phyloP scores from a whole-genome alignment of 2,329 filamentous ascomycete genomes.

The Sporothrix inflata region DNA sequence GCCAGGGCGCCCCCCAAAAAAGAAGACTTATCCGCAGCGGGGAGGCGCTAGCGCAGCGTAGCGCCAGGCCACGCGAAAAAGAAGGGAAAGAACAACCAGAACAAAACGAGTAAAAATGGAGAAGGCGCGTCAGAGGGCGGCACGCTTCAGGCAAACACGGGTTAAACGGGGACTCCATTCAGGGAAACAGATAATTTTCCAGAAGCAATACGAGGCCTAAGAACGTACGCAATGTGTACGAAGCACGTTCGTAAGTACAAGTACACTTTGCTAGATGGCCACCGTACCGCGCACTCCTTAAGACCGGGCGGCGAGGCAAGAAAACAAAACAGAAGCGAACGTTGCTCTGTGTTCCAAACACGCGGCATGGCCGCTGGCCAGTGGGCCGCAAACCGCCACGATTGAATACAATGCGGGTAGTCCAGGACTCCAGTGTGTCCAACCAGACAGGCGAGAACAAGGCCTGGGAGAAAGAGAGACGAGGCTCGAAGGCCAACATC shows the following conservation, averaged over 20 bases:
- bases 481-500: background rate
- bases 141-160: background rate
- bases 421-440: too few relatives aligned
- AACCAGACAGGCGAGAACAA: too few relatives aligned
- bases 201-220: slow-evolving; percentile 18
- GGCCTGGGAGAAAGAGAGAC: background rate
- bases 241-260: background rate
- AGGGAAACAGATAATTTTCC: slow-evolving; percentile 13
- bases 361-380: slow-evolving; percentile 1
- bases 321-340: slow-evolving; percentile 5
- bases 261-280: background rate
- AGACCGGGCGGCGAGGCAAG: background rate
- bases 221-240: background rate
- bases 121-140: slow-evolving; percentile 16
- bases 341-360: slow-evolving; percentile 10
- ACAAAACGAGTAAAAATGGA: background rate
- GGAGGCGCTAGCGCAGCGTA: background rate
- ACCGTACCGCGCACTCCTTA: background rate
- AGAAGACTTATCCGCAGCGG: slow-evolving; percentile 8
- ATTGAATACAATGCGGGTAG: slow-evolving; percentile 6
- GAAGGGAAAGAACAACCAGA: background rate
- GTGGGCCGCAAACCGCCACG: slow-evolving; percentile 13
- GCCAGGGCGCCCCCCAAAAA: background rate
- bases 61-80: background rate
- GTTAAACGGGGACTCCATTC: background rate